phyloP scores from a whole-genome alignment of 305 asterid genomes.

The Solanum hybrid region DNA sequence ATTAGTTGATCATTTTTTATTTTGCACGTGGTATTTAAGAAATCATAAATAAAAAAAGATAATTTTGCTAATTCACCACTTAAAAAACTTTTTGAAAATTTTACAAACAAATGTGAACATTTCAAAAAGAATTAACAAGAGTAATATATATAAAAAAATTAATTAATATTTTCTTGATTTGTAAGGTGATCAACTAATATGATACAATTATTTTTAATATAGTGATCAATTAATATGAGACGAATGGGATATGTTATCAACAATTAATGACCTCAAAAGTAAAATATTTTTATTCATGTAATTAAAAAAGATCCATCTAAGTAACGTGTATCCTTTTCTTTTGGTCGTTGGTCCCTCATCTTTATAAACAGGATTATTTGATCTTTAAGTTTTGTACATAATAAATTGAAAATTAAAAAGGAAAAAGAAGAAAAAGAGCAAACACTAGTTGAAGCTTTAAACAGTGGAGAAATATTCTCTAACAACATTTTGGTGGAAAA shows the following conservation, averaged over 20 bases:
- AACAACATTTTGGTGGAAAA: background rate
- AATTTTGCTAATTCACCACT: too few species aligned
- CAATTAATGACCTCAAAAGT: background rate
- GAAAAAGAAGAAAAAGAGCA: background rate
- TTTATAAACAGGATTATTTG: background rate
- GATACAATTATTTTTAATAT: too few species aligned
- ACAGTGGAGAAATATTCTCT: background rate
- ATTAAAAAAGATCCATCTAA: background rate
- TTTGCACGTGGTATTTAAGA: background rate
- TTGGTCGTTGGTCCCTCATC: background rate
- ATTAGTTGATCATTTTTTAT: too few species aligned
- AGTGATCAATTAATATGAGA: too few species aligned
- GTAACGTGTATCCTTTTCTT: background rate
- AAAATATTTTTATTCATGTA: background rate
- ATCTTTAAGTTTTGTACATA: background rate
- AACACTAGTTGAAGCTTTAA: background rate
- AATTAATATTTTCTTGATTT: too few species aligned
- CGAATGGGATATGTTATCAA: background rate
- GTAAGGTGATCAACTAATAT: too few species aligned
- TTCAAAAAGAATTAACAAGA: too few species aligned
- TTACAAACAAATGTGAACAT: too few species aligned
- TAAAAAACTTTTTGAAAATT: too few species aligned
- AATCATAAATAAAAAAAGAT: too few species aligned
- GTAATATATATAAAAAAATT: background rate
- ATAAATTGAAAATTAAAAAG: background rate